Percentiles rank a stretch among this genome's conserved stretches.
These are phyloP conservation scores for Talaromyces sp. DNA, from an alignment of 2,329 filamentous ascomycete genomes.

Conservation along the genomic window DNA sequence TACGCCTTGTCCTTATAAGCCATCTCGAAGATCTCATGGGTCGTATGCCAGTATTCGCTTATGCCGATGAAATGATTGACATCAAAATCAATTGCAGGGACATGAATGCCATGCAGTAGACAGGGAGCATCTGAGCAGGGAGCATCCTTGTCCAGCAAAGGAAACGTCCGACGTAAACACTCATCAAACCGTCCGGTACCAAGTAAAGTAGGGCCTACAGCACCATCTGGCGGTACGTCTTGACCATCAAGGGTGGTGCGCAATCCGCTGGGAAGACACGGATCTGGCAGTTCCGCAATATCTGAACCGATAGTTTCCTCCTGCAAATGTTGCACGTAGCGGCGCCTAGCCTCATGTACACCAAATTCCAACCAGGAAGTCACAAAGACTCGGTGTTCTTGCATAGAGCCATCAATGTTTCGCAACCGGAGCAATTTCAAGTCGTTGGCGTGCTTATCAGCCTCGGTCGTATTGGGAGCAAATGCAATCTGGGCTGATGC, in stretches of 20 bases:
- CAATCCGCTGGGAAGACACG: constrained; percentile 81
- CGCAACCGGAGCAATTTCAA: constrained; percentile 83
- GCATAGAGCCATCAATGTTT: constrained; percentile 73
- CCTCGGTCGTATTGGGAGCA: constrained; percentile 88
- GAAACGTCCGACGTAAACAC: constrained; percentile 79
- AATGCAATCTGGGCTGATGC: constrained; percentile 98
- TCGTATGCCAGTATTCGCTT: constrained; percentile 98
- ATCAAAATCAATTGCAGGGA: constrained; percentile 93
- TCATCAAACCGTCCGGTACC: constrained; percentile 87
- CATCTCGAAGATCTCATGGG: constrained; percentile 86
- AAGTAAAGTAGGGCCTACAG: constrained; percentile 60
- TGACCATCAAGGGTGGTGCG: constrained; percentile 73
- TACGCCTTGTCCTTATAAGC: constrained; percentile 78
- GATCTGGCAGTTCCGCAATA: constrained; percentile 76
- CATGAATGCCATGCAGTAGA: constrained; percentile 85
- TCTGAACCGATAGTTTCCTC: constrained; percentile 66
- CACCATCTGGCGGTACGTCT: constrained; percentile 46
- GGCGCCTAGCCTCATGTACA: constrained; percentile 85
- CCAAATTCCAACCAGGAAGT: constrained; percentile 97
- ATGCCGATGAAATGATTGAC: constrained; percentile 98
- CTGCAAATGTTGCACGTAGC: constrained; percentile 78
- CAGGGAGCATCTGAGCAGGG: constrained; percentile 83
- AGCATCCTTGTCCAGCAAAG: constrained; percentile 84
- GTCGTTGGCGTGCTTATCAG: constrained; percentile 84
- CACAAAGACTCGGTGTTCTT: constrained; percentile 89